Base-by-base conservation (phyloP, 2,329 filamentous ascomycete species). In the Chrysoporthe deuterocubensis region DNA sequence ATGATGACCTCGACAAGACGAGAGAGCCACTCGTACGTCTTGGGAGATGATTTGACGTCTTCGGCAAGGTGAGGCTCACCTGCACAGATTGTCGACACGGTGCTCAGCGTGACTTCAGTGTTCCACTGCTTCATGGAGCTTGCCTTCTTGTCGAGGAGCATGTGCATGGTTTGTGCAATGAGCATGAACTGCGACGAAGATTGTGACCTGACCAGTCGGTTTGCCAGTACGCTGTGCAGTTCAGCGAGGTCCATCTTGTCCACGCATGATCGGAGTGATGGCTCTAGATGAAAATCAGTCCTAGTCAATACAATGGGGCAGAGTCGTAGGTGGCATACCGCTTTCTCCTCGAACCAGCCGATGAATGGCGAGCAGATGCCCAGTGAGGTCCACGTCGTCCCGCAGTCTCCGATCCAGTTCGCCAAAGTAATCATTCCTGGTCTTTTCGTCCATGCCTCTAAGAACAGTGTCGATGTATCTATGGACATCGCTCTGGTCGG, bases 101-200 rank as follows among this genome's bases (percentile, higher is more conserved):
- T 81, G 71, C 79, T 81, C 50, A 89, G 75, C 4, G 85, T 86
- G 40, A 79, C 71, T 69, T 89, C 87, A 32, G 88, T 80, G 70
- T 87, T 88, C 82, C 85, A 87, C 72, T 89, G 87, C 6, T 80
- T 82, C 81, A 88, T 85, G 52, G 79, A 78, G 21, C 79, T 79
- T 0, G 83, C 79, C 56, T 82, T 82, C 71, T 81, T 82, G 70
- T 87, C 85, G 34, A 89, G 79, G 9, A 89, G 77, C 1, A 79
- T 75, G 37, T 78, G 76, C 14, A 85, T 74, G 11, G 80, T 78
- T 46, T 81, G 79, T 57, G 82, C 81, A 8, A 81, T 73, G 13
- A 81, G 77, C 32, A 75, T 70, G 65, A 81, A 79, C 64, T 81
- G 76, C 1, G 74, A 69, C 6, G 75, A 72, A 5, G 73, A 73